Evolutionary conservation across 2,329 filamentous ascomycete species (phyloP).

Genomic region (Fusarium solani-melongenae): DNA sequence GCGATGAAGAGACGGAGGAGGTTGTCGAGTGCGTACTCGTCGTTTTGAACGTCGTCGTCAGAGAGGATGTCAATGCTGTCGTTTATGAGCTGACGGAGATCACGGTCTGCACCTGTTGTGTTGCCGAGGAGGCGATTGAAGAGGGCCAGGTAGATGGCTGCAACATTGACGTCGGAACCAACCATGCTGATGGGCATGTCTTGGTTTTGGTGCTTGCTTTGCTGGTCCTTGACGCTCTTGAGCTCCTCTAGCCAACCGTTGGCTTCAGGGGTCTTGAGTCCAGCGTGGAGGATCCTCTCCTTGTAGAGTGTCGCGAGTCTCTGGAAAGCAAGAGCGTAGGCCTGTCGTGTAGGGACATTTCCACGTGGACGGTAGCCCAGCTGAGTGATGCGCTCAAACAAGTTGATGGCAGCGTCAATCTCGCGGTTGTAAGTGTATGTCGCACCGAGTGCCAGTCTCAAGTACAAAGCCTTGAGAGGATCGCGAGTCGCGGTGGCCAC

Average conservation of each 20-base stretch:
- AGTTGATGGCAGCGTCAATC: constrained; percentile 47
- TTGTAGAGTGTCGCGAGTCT: constrained; percentile 53
- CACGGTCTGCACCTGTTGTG: constrained; percentile 39
- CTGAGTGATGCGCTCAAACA: constrained; percentile 52
- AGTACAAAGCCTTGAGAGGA: constrained; percentile 51
- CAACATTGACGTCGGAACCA: constrained; percentile 55
- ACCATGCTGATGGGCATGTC: constrained; percentile 55
- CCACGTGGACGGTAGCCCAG: constrained; percentile 53
- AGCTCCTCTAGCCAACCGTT: constrained; percentile 49
- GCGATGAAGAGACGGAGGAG: constrained; percentile 54
- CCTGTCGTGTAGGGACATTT: constrained; percentile 52
- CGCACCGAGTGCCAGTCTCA: constrained; percentile 51
- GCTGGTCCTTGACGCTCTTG: constrained; percentile 50
- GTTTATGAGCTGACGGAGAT: constrained; percentile 49
- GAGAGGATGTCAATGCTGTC: constrained; percentile 53
- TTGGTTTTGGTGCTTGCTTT: constrained; percentile 51
- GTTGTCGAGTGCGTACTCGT: constrained; percentile 55
- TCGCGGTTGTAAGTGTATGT: constrained; percentile 50
- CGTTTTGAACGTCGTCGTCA: constrained; percentile 55
- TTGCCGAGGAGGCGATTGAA: constrained; percentile 50
- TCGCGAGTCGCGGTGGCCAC: constrained; percentile 50
- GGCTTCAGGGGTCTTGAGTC: constrained; percentile 42
- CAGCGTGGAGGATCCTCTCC: constrained; percentile 45
- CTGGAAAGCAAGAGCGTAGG: constrained; percentile 54
- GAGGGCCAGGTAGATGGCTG: constrained; percentile 53